These are phyloP conservation scores for Neurospora sublineolata DNA, from an alignment of 495 filamentous ascomycete species.

Conservation along the genomic window DNA sequence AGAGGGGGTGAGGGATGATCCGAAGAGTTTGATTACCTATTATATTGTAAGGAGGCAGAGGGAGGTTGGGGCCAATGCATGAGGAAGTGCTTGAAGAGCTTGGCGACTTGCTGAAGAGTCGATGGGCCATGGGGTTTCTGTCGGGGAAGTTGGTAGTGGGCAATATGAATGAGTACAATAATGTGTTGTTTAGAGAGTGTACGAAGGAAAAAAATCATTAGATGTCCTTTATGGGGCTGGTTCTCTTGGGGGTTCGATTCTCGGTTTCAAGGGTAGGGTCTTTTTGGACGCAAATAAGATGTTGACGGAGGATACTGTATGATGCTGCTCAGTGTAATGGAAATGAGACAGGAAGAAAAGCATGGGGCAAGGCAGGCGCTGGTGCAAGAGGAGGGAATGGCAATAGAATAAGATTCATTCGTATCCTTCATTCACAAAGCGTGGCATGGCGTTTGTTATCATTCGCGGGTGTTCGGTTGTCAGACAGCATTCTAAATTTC, in stretches of 20 bases:
- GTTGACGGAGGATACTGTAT: neutral
- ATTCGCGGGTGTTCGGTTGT: neutral
- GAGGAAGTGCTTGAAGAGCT: neutral
- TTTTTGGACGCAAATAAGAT: neutral
- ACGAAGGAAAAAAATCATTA: neutral
- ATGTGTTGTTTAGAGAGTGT: neutral
- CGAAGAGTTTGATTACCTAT: slow-evolving; percentile 70
- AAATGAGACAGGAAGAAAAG: neutral
- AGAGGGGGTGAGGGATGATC: slow-evolving; percentile 46
- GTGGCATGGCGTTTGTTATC: neutral
- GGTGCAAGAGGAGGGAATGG: neutral
- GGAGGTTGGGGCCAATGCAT: slow-evolving; percentile 16
- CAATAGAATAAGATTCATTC: neutral
- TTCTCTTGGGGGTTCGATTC: neutral
- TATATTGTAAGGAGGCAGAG: slow-evolving; percentile 60
- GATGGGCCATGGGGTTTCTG: neutral
- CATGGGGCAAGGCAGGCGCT: neutral
- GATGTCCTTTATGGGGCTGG: neutral
- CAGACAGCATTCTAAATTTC: neutral
- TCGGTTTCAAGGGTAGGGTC: neutral
- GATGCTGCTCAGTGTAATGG: neutral
- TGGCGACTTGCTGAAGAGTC: neutral
- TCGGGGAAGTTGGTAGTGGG: neutral
- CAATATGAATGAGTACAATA: neutral
- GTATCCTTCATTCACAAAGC: neutral